phyloP scores from a whole-genome alignment of 441 rosid species.

The Mallotus repandus region DNA sequence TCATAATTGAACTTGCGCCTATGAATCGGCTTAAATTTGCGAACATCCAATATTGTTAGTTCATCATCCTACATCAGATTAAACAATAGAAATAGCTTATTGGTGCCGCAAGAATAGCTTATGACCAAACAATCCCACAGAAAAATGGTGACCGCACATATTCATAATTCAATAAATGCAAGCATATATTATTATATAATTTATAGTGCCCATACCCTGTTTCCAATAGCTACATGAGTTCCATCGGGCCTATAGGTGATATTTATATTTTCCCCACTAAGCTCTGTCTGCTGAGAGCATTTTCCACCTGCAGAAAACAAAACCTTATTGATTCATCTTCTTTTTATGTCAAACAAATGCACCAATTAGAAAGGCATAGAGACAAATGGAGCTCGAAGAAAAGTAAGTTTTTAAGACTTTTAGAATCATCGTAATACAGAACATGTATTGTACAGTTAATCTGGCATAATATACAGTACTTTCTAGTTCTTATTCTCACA shows the following conservation, averaged over 20 bases:
- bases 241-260: constrained; percentile 95
- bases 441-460: background rate
- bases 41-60: constrained; percentile 90
- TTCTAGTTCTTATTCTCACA: background rate
- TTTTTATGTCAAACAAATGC: background rate
- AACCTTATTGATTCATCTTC: constrained; percentile 6
- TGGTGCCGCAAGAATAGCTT: constrained; percentile 4
- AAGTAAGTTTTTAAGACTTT: background rate
- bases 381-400: background rate
- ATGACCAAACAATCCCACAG: background rate
- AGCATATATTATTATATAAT: background rate
- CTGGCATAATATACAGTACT: background rate
- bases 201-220: constrained; percentile 57
- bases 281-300: constrained; percentile 92
- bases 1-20: constrained; percentile 85
- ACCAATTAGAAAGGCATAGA: background rate
- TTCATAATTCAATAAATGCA: background rate
- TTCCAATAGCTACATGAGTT: constrained; percentile 90
- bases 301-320: constrained; percentile 67
- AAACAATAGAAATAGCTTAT: constrained; percentile 14
- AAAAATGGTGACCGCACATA: background rate
- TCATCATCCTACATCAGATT: constrained; percentile 72
- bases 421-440: background rate
- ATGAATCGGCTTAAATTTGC: constrained; percentile 90
- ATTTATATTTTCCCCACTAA: constrained; percentile 97